These are phyloP conservation scores for Metschnikowia kunwiensis DNA, from an alignment of 805 yeast species.

Conservation along the genomic window DNA sequence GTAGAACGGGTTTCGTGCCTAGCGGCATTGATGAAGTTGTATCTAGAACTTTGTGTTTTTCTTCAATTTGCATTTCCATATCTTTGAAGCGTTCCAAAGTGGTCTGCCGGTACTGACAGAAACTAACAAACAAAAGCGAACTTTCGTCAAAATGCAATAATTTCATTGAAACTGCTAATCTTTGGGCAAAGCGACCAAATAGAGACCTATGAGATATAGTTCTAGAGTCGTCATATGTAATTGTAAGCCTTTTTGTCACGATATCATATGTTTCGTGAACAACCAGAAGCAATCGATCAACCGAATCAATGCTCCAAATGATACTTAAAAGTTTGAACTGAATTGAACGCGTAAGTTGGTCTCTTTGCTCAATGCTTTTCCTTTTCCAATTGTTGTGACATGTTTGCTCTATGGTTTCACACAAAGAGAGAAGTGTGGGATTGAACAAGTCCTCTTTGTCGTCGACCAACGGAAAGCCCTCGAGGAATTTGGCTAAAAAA, in stretches of 20 bases:
- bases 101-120: constrained; percentile 33
- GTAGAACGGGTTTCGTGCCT: too few species aligned
- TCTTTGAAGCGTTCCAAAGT: constrained; percentile 18
- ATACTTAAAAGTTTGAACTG: background rate
- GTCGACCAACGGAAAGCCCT: constrained; percentile 10
- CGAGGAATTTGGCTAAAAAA: constrained; percentile 10
- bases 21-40: too few species aligned
- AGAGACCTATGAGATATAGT: constrained; percentile 24
- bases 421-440: constrained; percentile 11
- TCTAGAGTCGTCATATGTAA: constrained; percentile 4
- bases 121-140: constrained; percentile 33
- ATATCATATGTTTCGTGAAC: constrained; percentile 13
- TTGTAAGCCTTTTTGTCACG: constrained; percentile 14
- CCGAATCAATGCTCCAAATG: constrained; percentile 47
- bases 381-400: background rate
- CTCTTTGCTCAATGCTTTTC: background rate
- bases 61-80: background rate
- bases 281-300: constrained; percentile 47
- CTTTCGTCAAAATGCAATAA: constrained; percentile 48
- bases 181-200: constrained; percentile 44
- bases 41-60: too few species aligned
- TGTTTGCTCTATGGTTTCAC: constrained; percentile 6
- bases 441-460: constrained; percentile 6
- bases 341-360: too few species aligned
- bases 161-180: constrained; percentile 38